Evolutionary conservation across 208 protist species (phyloP), one percentile per base, ranked within the genome.

Genomic region (Porcisia deanei): DNA sequence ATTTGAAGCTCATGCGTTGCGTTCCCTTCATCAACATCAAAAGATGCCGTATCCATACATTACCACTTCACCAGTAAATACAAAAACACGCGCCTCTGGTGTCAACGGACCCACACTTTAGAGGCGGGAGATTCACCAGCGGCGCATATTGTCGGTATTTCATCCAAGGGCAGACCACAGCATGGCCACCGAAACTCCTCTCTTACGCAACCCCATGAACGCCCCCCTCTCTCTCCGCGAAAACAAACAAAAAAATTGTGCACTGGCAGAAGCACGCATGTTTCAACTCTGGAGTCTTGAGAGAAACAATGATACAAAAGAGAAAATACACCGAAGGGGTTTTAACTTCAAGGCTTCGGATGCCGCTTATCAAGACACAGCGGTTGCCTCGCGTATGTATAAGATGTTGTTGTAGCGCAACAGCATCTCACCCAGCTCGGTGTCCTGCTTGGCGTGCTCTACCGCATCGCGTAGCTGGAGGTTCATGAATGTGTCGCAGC

Each of bases 401-500:
- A 97, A 82, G 25, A 97, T 93, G 74, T 97, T 97, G 85, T 97
- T 97, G 81, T 92, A 88, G 30, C 94, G 88, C 70, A 97, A 84
- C 53, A 97, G 85, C 85, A 96, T 91, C 64, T 97, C 94, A 9
- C 91, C 94, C 18, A 97, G 83, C 57, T 90, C 85, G 4, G 89
- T 91, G 43, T 91, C 85, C 53, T 92, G 83, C 75, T 91, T 91
- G 16, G 87, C 84, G 71, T 87, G 86, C 75, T 97, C 94, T 16
- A 94, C 84, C 0, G 87, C 84, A 67, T 95, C 89, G 57, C 83
- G 79, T 16, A 98, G 87, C 84, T 99, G 98, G 43, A 99, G 80
- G 81, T 99, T 99, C 98, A 99, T 99, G 87, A 99, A 99, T 22
- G 88, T 72, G 80, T 99, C 99, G 39, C 95, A 93, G 41, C 98